phyloP scores from a whole-genome alignment of 257 asterid genomes.

The Salvia miltiorrhiza region DNA sequence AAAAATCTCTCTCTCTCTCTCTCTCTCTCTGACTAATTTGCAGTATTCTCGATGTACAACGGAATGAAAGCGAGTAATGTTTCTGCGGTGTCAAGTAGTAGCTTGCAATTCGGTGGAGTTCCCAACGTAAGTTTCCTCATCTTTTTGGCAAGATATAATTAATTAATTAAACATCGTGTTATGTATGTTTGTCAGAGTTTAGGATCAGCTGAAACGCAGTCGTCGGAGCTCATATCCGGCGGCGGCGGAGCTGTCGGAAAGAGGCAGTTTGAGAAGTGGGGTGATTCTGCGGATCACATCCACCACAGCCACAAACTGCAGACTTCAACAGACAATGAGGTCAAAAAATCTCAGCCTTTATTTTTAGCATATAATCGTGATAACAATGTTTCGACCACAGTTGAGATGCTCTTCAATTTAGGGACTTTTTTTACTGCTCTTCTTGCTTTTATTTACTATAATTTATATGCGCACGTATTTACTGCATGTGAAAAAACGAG shows the following conservation, averaged over 20 bases:
- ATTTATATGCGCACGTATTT: no score
- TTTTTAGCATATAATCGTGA: no score
- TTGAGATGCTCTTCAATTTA: no score
- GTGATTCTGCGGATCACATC: constrained; percentile 25
- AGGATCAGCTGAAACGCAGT: constrained; percentile 42
- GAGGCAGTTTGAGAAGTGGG: constrained; percentile 31
- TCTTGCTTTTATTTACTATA: no score
- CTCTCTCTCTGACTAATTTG: not conserved
- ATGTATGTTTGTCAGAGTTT: constrained; percentile 41
- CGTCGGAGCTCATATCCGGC: constrained; percentile 35
- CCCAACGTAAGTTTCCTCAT: constrained; percentile 38
- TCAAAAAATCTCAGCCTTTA: not conserved
- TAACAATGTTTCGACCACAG: no score
- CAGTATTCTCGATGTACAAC: constrained; percentile 44
- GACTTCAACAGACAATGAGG: constrained; percentile 22
- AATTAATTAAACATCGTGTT: no score
- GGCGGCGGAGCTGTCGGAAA: constrained; percentile 30
- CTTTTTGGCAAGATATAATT: no score
- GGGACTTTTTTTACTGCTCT: no score
- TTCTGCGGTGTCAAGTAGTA: constrained; percentile 34
- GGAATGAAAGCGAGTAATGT: constrained; percentile 47
- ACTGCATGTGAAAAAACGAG: no score
- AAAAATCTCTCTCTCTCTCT: not conserved
- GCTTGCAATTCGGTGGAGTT: constrained; percentile 54
- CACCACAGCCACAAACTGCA: constrained; percentile 28